Evolutionary conservation across 164 flowering plant genomes (phyloP).

Genomic region (Vitis riparia): DNA sequence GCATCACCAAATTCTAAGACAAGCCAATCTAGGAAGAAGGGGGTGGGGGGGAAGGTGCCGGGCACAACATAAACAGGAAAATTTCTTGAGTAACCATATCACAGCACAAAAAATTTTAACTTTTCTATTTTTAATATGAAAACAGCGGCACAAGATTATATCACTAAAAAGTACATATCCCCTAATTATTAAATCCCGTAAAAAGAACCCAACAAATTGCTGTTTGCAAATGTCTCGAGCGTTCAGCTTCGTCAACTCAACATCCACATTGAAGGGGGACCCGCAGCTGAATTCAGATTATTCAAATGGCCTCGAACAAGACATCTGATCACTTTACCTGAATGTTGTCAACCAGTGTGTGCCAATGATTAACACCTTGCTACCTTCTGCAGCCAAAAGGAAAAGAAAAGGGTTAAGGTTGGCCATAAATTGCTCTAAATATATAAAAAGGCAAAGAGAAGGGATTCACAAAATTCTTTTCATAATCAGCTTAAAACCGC

Average conservation of each 20-base stretch:
- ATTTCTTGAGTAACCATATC: no score
- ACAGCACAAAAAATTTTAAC: not conserved
- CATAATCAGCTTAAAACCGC: not conserved
- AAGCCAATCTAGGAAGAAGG: not conserved
- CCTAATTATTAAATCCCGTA: slow-evolving; percentile 8
- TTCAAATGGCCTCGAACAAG: not conserved
- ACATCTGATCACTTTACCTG: not conserved
- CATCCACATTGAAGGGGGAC: not conserved
- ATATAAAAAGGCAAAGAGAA: no score
- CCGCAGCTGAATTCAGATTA: not conserved
- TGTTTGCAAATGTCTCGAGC: not conserved
- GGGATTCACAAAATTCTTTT: not conserved
- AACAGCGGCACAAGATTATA: not conserved
- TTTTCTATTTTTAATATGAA: not conserved
- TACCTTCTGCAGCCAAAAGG: no score
- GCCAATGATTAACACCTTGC: no score
- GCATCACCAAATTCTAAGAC: no score
- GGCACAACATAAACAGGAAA: not conserved
- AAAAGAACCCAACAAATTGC: not conserved
- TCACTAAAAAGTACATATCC: slow-evolving; percentile 9
- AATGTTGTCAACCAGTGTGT: no score
- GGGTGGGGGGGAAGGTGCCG: not conserved
- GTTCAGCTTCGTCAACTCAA: not conserved
- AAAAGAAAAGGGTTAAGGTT: no score
- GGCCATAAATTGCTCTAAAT: no score